Base-by-base conservation (phyloP, 805 yeast genomes). In the Yueomyces sp. region DNA sequence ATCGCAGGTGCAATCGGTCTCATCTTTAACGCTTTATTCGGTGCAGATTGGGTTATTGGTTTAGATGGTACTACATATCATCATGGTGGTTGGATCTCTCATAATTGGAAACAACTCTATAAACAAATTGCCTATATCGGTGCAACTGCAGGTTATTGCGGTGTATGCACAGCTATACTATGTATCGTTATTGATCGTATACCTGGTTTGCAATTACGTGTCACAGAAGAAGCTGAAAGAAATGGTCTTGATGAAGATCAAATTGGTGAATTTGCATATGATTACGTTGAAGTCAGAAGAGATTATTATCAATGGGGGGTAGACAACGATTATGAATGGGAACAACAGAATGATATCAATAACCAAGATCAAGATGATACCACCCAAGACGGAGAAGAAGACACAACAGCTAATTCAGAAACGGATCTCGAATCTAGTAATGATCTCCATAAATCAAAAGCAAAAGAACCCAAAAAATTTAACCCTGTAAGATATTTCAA, bases 221-320 rank as follows among this genome's bases (percentile, higher is more conserved):
- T 86, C 4, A 72, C 77, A 48, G 94, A 84, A 61, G 79, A 81
- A 33, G 95, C 81, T 27, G 98, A 90, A 63, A 85, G 81, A 49
- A 69, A 70, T 32, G 98, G 98, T 45, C 75, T 88, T 67, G 98
- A 90, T 62, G 96, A 88, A 62, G 95, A 86, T 65, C 96, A 90
- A 66, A 85, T 90, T 52, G 98, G 97, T 42, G 98, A 90, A 65
- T 90, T 88, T 65, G 97, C 97, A n/a, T 90, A 90, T 62, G 97
- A 90, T 64, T 90, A 87, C 59, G 96, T 90, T 45, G 98, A 90
- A 68, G 94, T 90, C 11, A 77, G 97, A 64, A 76, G 97, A 61
- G 95, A 88, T 66, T 90, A 80, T 63, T 72, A 79, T 43, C 60
- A 67, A 38, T 68, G 73, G 73, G 72, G 70, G 11, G 56, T 53